Evolutionary conservation across 106 monocot species (phyloP), one percentile per base, ranked within the genome.

Genomic region (Allium cepa): DNA sequence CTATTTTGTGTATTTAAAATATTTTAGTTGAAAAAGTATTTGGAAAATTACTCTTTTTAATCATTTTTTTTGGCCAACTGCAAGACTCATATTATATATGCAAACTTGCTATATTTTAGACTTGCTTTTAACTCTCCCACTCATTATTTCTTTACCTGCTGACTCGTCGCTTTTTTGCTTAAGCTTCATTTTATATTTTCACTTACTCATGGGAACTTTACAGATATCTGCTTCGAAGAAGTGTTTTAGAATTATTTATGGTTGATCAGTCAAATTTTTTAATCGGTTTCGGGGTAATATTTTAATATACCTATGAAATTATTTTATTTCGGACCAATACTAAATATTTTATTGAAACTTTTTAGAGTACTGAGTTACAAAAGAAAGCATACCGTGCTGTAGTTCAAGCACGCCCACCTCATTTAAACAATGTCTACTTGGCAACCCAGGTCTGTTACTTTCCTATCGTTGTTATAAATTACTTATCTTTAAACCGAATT

Each of bases 221-320:
- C 88, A 97, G 96, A 66, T 97, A 97, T 80, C 79, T 97, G 73
- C 62, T 97, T 46, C 83, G 96, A 59, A 88, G 86, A 60, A 92
- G 96, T 77, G 96, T 92, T 67, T 81, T 97, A 73, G 96, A 97
- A 76, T 70, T 97, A 59, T 97, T 97, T 67, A 86, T 97, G 88
- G 80, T 92, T 59, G 96, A 92, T 62, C 83, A 84, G 17, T 84
- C 96, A 76, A 97, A 97, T 68, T 84, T 89, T 72, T 97, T 97
- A 79, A 87, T 97, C 79, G 96, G 92, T 78, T 97, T 97, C 69
- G 77, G 84, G 91, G 96, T 97, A 97, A 71, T 57, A 47, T 9
- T 49, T 66, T 49, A 22, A 50, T 9, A 49, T 26, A 17, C 16
- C 28, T 60, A 28, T 17, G 11, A 26, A 8, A 7, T 22, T 1